These are phyloP conservation scores for Alternaria tenuissima DNA, from an alignment of 2,329 filamentous ascomycete species.

Conservation along the genomic window DNA sequence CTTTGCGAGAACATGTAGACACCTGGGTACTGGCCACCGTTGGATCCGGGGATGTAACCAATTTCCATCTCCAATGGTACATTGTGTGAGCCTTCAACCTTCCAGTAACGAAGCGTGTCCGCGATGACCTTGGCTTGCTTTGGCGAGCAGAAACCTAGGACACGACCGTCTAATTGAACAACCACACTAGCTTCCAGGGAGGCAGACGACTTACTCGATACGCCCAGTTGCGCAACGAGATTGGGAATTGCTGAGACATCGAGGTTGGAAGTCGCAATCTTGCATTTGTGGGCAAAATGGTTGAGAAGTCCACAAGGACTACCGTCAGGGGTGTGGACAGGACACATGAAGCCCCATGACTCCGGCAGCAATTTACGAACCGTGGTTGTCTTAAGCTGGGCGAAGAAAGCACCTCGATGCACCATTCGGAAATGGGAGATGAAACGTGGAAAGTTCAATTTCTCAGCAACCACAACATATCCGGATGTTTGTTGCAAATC, in stretches of 20 bases:
- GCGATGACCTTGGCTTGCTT: slow-evolving; percentile 82
- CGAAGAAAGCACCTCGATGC: slow-evolving; percentile 98
- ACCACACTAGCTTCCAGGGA: slow-evolving; percentile 84
- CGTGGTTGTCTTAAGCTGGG: slow-evolving; percentile 94
- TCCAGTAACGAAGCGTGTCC: slow-evolving; percentile 92
- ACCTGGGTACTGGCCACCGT: slow-evolving; percentile 93
- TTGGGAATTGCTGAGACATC: slow-evolving; percentile 78
- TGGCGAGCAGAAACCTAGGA: slow-evolving; percentile 89
- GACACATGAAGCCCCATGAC: slow-evolving; percentile 94
- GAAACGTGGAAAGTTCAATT: slow-evolving; percentile 95
- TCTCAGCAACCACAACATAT: slow-evolving; percentile 92
- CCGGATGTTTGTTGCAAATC: slow-evolving; percentile 95
- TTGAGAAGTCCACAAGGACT: slow-evolving; percentile 93
- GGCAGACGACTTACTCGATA: slow-evolving; percentile 77
- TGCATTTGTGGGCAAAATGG: slow-evolving; percentile 94
- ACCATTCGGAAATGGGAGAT: slow-evolving; percentile 99
- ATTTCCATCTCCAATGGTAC: slow-evolving; percentile 89
- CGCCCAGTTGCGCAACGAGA: slow-evolving; percentile 80
- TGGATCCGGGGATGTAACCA: slow-evolving; percentile 86
- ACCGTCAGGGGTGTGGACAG: slow-evolving; percentile 97
- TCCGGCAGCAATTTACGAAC: slow-evolving; percentile 95
- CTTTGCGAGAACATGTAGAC: slow-evolving; percentile 91
- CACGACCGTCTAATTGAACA: slow-evolving; percentile 87
- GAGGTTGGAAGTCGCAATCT: slow-evolving; percentile 78
- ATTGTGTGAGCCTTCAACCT: slow-evolving; percentile 83